A percentile compares a stretch with the other conserved stretches of the same genome.
Conservation (phyloP, 306 rosid genomes). For the Castanopsis chinensis region DNA sequence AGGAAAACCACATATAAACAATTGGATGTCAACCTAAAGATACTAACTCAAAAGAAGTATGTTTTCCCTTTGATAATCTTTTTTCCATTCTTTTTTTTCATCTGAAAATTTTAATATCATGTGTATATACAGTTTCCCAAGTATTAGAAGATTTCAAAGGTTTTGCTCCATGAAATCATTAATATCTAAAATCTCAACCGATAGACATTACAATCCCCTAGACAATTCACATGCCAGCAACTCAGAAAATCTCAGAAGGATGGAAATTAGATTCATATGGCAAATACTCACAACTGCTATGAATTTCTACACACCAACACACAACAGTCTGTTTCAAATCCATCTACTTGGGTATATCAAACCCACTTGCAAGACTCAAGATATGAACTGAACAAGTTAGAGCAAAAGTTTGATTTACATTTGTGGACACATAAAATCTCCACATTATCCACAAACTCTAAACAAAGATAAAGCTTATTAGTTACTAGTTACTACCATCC, state of each 20-base stretch:
- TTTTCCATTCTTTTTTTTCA: background rate
- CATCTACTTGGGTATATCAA: background rate
- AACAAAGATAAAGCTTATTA: background rate
- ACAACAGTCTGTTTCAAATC: background rate
- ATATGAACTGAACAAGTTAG: background rate
- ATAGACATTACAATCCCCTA: background rate
- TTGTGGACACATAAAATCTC: no score
- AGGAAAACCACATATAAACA: background rate
- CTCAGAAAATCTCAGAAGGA: background rate
- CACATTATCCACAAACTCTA: background rate
- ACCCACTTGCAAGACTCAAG: background rate
- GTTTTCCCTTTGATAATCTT: background rate
- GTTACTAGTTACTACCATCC: background rate
- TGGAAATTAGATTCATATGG: background rate
- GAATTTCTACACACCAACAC: background rate
- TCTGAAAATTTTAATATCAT: background rate
- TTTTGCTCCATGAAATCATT: no score
- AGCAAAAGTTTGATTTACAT: background rate
- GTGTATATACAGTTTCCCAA: no score
- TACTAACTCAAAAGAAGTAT: background rate
- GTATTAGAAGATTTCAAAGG: no score
- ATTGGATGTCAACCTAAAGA: background rate
- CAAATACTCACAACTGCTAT: background rate
- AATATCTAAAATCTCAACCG: background rate
- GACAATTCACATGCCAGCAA: background rate